Percentiles rank a stretch among this genome's conserved stretches.
Evolutionary conservation across 495 filamentous ascomycete genomes (phyloP).

Genomic region (Talaromyces ruber): DNA sequence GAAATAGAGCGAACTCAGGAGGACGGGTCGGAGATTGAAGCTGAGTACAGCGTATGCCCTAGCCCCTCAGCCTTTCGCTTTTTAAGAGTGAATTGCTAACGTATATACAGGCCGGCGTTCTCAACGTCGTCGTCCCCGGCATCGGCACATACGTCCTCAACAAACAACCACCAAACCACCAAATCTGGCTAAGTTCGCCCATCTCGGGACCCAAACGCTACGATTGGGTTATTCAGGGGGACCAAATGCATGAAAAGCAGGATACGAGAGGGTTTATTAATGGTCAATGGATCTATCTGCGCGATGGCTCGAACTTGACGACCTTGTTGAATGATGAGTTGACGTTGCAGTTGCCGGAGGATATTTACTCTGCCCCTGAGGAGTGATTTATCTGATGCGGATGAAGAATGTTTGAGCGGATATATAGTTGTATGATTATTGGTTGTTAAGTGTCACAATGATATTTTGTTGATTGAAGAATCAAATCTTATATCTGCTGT

Average conservation of each 20-base stretch:
- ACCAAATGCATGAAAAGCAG: conserved; percentile 67
- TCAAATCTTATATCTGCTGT: background rate
- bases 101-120: conserved; percentile 62
- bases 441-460: background rate
- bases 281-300: conserved; percentile 74
- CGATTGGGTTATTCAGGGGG: conserved; percentile 69
- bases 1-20: conserved; percentile 39
- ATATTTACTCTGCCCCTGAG: conserved; percentile 33
- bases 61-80: background rate
- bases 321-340: conserved; percentile 66
- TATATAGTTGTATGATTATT: background rate
- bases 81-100: conserved; percentile 4
- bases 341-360: conserved; percentile 25
- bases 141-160: conserved; percentile 84
- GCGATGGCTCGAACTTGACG: conserved; percentile 67
- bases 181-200: conserved; percentile 95
- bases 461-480: background rate
- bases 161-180: conserved; percentile 95
- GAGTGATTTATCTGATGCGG: background rate
- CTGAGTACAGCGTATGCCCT: conserved; percentile 45
- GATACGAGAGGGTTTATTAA: conserved; percentile 44
- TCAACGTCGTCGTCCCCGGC: conserved; percentile 59
- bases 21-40: conserved; percentile 40
- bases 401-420: background rate
- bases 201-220: conserved; percentile 87